These are phyloP conservation scores for Lavandula angustifolia DNA, from an alignment of 257 asterid species.

Conservation along the genomic window DNA sequence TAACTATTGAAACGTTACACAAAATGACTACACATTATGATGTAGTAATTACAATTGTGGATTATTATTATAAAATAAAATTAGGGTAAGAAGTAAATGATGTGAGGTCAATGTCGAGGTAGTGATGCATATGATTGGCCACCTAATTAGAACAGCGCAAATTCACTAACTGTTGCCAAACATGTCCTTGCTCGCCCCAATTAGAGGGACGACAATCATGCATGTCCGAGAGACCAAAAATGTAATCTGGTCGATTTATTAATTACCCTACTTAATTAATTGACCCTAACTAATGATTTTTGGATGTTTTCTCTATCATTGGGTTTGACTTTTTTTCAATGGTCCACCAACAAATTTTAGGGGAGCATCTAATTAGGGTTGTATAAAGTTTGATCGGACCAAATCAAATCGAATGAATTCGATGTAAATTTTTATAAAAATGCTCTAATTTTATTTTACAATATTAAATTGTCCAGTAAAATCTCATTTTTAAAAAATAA, in stretches of 20 bases:
- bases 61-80: too few species aligned
- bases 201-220: constrained; percentile 30
- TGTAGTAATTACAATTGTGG: too few species aligned
- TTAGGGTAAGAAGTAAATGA: too few species aligned
- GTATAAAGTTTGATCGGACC: too few species aligned
- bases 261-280: constrained; percentile 24
- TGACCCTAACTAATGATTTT: constrained; percentile 25
- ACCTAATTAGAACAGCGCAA: constrained; percentile 11
- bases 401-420: too few species aligned
- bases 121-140: constrained; percentile 16
- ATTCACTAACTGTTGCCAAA: constrained; percentile 22
- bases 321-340: neutral
- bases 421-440: too few species aligned
- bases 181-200: constrained; percentile 30
- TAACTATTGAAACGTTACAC: too few species aligned
- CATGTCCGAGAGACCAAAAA: constrained; percentile 1
- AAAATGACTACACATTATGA: too few species aligned
- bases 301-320: constrained; percentile 19
- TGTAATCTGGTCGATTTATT: constrained; percentile 13
- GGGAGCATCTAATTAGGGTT: neutral
- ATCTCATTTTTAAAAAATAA: too few species aligned
- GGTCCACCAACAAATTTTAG: constrained; percentile 13
- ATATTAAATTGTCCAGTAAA: too few species aligned
- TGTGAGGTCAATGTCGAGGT: constrained; percentile 1
- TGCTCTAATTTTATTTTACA: too few species aligned